These are phyloP conservation scores for Cercospora brassicicola DNA, from an alignment of 2,329 filamentous ascomycete genomes.

Conservation along the genomic window DNA sequence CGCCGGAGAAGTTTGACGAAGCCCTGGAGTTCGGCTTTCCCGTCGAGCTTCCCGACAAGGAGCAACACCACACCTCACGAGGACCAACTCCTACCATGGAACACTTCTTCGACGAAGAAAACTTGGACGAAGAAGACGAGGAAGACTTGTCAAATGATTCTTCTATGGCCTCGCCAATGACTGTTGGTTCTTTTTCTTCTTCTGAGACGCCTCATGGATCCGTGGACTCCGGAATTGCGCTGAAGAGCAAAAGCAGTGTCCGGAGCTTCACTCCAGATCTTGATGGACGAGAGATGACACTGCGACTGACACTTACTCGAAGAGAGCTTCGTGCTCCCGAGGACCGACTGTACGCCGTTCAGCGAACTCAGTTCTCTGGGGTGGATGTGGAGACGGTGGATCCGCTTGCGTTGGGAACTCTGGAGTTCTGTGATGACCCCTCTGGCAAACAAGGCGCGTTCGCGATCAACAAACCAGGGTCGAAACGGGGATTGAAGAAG, in stretches of 20 bases:
- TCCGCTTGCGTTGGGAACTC: slow-evolving; percentile 56
- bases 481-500: slow-evolving; percentile 29
- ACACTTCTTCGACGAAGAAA: background rate
- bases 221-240: slow-evolving; percentile 40
- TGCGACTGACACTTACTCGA: slow-evolving; percentile 91
- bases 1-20: slow-evolving; percentile 93
- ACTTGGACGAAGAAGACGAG: background rate
- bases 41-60: slow-evolving; percentile 7
- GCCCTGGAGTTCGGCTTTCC: slow-evolving; percentile 92
- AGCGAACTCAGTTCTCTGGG: slow-evolving; percentile 24
- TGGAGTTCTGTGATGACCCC: slow-evolving; percentile 45
- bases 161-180: background rate
- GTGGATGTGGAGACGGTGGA: slow-evolving; percentile 43
- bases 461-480: slow-evolving; percentile 35
- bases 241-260: slow-evolving; percentile 18
- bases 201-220: slow-evolving; percentile 33
- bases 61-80: background rate
- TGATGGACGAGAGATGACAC: slow-evolving; percentile 75
- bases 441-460: slow-evolving; percentile 48
- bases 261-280: slow-evolving; percentile 24
- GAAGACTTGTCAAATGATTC: background rate
- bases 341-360: slow-evolving; percentile 64
- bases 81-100: background rate
- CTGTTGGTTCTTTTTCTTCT: background rate
- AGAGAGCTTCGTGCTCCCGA: slow-evolving; percentile 80